These are phyloP conservation scores for Verruconis gallopava DNA, from an alignment of 2,329 filamentous ascomycete genomes.

Conservation along the genomic window DNA sequence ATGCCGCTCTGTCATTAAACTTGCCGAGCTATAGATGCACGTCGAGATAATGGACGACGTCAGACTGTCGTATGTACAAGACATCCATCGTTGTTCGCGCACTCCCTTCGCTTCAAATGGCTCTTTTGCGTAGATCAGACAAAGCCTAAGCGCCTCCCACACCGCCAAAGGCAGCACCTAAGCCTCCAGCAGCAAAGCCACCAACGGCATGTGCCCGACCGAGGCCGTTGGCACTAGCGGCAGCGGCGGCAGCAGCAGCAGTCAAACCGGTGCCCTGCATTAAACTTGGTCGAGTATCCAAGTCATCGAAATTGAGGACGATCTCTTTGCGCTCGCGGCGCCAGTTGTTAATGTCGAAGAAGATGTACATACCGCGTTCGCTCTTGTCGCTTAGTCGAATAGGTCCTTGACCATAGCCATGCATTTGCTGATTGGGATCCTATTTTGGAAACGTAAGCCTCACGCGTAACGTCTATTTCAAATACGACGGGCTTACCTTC, in stretches of 20 bases:
- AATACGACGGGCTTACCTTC: conserved; percentile 38
- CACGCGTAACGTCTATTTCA: too few relatives aligned
- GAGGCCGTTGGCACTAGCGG: background rate
- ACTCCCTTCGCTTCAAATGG: too few relatives aligned
- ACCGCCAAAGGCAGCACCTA: background rate
- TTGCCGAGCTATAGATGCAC: too few relatives aligned
- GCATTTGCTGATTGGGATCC: conserved; percentile 9
- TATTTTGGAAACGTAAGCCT: too few relatives aligned
- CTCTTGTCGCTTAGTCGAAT: conserved; percentile 32
- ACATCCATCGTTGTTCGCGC: too few relatives aligned
- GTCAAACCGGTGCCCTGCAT: background rate
- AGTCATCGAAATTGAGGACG: conserved; percentile 38
- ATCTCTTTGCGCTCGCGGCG: conserved; percentile 39
- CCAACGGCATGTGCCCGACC: too few relatives aligned
- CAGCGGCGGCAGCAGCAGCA: background rate
- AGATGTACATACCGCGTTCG: conserved; percentile 41
- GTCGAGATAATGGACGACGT: too few relatives aligned
- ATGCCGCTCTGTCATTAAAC: too few relatives aligned
- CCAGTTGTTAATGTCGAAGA: conserved; percentile 42
- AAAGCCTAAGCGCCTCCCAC: background rate
- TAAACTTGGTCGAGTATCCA: conserved; percentile 32
- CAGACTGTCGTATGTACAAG: too few relatives aligned
- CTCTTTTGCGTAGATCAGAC: too few relatives aligned
- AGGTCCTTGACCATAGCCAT: conserved; percentile 21
- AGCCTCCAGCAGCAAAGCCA: too few relatives aligned